Evolutionary conservation across 352 stramenopile genomes (phyloP).

Genomic region (Phytophthora tubulina): DNA sequence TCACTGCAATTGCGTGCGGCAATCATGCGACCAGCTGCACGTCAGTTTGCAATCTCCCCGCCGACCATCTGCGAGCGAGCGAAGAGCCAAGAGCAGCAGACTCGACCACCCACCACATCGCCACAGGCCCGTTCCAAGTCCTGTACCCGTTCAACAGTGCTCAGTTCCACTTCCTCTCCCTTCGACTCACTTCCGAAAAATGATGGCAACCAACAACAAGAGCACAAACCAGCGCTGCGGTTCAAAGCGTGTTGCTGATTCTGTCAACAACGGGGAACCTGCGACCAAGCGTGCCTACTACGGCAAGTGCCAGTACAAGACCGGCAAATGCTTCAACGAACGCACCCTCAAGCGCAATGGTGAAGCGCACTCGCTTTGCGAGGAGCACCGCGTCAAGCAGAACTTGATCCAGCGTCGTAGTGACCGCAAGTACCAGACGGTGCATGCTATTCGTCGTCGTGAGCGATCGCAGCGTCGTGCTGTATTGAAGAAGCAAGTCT

Average conservation of each 20-base stretch:
- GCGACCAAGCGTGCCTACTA: conserved; percentile 52
- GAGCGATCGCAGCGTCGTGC: conserved; percentile 82
- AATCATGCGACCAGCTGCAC: conserved; percentile 50
- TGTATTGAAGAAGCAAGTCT: conserved; percentile 86
- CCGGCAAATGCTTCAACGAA: conserved; percentile 90
- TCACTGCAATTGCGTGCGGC: conserved; percentile 48
- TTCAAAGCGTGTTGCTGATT: conserved; percentile 33
- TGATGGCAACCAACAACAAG: conserved; percentile 42
- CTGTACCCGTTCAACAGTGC: conserved; percentile 24
- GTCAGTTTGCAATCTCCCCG: conserved; percentile 68
- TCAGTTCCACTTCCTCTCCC: conserved; percentile 32
- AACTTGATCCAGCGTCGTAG: conserved; percentile 88
- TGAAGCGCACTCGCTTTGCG: conserved; percentile 82
- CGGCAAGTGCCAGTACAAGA: conserved; percentile 91
- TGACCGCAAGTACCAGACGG: conserved; percentile 89
- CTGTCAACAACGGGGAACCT: conserved; percentile 15
- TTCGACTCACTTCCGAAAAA: conserved; percentile 45
- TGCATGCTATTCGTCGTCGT: conserved; percentile 79
- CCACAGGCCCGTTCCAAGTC: conserved; percentile 9
- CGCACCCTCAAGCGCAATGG: conserved; percentile 88
- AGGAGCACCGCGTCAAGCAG: conserved; percentile 88
- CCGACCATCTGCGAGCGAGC: conserved; percentile 35
- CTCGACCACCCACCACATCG: conserved; percentile 20
- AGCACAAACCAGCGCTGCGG: conserved; percentile 20
- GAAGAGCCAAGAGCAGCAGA: conserved; percentile 45